Base-by-base conservation (phyloP, 441 rosid genomes). In the Euphorbia corollata region DNA sequence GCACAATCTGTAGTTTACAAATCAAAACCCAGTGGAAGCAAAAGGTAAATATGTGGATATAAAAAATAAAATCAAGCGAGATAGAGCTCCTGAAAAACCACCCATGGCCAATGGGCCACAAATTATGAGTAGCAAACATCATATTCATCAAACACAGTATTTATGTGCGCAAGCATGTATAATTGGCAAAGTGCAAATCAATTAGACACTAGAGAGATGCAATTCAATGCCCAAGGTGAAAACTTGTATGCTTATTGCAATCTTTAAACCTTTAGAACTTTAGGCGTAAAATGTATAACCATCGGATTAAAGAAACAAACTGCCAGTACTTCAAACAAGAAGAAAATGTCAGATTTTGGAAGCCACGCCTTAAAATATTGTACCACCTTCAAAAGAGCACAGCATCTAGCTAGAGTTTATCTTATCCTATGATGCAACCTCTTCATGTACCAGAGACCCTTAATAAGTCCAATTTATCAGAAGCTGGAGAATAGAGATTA, bases 1-100 rank as follows among this genome's bases (percentile, higher is more conserved):
- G 84, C 68, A 88, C 96, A 36, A 95, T 87, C 96, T 87, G 85
- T 80, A 77, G 38, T 66, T 70, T 59, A 34, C 19, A 23, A 67
- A 45, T 59, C 39, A 63, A 69, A 61, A 22, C 47, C 70, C 36
- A 34, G 24, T 13, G 4, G 47, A 54, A 51, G 7, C 8, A 45
- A 34, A 36, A 50, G 39, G 1, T 8, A 66, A 45, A 30, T 5
- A 43, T 24, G 22, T 15, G 32, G 6, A 59, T 16, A 58, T 20
- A 50, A 1, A 1, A n/a, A 11, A 36, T 36, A 38, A 63, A 53
- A 19, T 8, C 24, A 58, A n/a, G 8, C 43, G 48, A 45, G 70
- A 53, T 18, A 63, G 32, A 16, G 54, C 27, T 48, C 54, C 1
- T 32, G 36, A 2, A 2, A 32, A 7, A 48, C 13, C 20, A 9